Percentiles rank a stretch among this genome's conserved stretches.
Conservation (phyloP, 1,284 basidiomycete genomes). For the Cerioporus squamosus region DNA sequence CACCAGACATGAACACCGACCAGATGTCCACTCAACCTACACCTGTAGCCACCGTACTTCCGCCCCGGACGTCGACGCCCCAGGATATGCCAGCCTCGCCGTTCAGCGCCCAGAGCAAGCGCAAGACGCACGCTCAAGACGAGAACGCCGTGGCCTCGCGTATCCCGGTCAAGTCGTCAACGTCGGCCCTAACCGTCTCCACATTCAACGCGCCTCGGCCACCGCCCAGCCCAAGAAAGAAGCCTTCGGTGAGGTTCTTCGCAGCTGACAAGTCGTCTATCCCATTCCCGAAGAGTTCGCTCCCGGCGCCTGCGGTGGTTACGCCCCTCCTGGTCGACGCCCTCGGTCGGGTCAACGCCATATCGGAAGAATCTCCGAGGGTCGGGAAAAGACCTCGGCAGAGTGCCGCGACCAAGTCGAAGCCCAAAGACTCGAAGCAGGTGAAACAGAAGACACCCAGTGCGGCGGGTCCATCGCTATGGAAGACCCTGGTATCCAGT, state of each 20-base stretch:
- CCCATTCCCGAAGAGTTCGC: slow-evolving; percentile 14
- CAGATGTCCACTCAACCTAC: not conserved
- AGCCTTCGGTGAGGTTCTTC: not conserved
- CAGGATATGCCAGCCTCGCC: no score
- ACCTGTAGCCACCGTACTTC: not conserved
- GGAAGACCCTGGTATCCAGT: slow-evolving; percentile 19
- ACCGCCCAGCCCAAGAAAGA: slow-evolving; percentile 2
- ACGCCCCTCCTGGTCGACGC: slow-evolving; percentile 14
- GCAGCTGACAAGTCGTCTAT: slow-evolving; percentile 7
- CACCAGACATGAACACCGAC: not conserved
- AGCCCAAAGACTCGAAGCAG: slow-evolving; percentile 7
- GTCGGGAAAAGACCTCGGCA: slow-evolving; percentile 2
- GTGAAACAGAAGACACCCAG: not conserved
- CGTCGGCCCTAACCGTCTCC: not conserved
- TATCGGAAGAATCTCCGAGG: not conserved
- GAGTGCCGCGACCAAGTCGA: slow-evolving; percentile 2
- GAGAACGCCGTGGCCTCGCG: slow-evolving; percentile 12
- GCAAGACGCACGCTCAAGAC: slow-evolving; percentile 14
- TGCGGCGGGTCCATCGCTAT: slow-evolving; percentile 12
- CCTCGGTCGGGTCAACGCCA: slow-evolving; percentile 1
- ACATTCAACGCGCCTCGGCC: not conserved
- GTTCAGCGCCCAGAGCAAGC: slow-evolving; percentile 3
- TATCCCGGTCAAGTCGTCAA: slow-evolving; percentile 10
- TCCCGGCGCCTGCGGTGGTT: slow-evolving; percentile 19
- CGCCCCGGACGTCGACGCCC: not conserved